Percentiles rank a stretch among this genome's conserved stretches.
phyloP scores from a whole-genome alignment of 2,329 filamentous ascomycete species.

The Pseudocercospora crystallina region DNA sequence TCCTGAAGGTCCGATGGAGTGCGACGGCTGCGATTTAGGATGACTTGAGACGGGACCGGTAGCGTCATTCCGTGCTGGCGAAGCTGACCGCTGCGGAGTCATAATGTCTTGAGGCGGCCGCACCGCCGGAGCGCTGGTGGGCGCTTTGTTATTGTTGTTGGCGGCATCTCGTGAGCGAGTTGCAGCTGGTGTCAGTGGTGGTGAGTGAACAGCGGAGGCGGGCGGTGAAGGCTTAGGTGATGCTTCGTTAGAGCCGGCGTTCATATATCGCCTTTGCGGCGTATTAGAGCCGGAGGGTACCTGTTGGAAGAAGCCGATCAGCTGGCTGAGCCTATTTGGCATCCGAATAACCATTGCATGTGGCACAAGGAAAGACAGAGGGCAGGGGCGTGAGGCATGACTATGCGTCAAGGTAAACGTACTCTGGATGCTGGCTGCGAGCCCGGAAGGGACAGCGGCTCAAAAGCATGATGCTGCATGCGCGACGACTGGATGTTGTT shows the following conservation, averaged over 20 bases:
- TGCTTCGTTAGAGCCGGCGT: slow-evolving; percentile 47
- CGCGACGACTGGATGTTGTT: slow-evolving; percentile 77
- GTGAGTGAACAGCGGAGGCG: slow-evolving; percentile 74
- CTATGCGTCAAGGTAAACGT: slow-evolving; percentile 27
- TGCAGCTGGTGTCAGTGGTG: slow-evolving; percentile 82
- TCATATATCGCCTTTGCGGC: slow-evolving; percentile 40
- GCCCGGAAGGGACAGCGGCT: slow-evolving; percentile 83
- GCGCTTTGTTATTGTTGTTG: slow-evolving; percentile 26
- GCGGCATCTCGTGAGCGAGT: slow-evolving; percentile 60
- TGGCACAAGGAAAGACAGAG: background rate
- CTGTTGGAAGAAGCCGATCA: slow-evolving; percentile 33
- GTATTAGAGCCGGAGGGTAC: slow-evolving; percentile 50
- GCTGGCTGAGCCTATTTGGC: slow-evolving; percentile 17
- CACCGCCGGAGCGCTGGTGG: slow-evolving; percentile 30
- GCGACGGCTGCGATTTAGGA: slow-evolving; percentile 53
- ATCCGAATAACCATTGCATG: slow-evolving; percentile 12
- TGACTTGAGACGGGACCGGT: slow-evolving; percentile 41
- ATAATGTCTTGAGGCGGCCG: slow-evolving; percentile 54
- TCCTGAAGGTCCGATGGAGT: slow-evolving; percentile 57
- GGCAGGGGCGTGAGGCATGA: background rate
- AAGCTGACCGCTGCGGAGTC: slow-evolving; percentile 59
- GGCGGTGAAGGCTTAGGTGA: slow-evolving; percentile 65
- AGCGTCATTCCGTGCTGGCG: slow-evolving; percentile 33
- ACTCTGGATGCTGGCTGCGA: slow-evolving; percentile 83
- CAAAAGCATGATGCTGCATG: slow-evolving; percentile 84